Conservation (phyloP, 164 flowering plant species). For the Vitis amurensis region DNA sequence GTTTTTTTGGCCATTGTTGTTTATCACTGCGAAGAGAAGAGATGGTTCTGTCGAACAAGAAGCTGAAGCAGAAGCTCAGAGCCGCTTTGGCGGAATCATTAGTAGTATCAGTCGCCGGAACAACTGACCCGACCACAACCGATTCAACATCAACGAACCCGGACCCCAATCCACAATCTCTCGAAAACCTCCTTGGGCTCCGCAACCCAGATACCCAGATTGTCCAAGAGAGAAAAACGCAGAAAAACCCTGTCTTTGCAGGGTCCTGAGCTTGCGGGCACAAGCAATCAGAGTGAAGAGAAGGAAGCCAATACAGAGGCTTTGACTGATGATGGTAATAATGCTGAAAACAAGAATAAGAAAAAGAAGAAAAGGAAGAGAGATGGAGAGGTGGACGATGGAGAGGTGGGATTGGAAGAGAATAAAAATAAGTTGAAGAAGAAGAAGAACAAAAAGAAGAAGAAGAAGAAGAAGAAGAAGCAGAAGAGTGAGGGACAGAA, state of each 20-base stretch:
- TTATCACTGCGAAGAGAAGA: conserved; percentile 1
- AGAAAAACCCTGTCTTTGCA: conserved; percentile 29
- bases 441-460: conserved; percentile 17
- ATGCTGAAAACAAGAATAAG: conserved; percentile 14
- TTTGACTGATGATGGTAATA: conserved; percentile 4
- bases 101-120: conserved; percentile 23
- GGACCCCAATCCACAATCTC: conserved; percentile 26
- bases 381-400: conserved; percentile 21
- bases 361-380: conserved; percentile 35
- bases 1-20: not conserved
- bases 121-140: not conserved
- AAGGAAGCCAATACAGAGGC: not conserved
- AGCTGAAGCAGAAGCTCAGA: conserved; percentile 77
- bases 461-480: conserved; percentile 14
- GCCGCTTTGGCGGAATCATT: conserved; percentile 38
- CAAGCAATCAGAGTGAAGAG: conserved; percentile 1
- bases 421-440: conserved; percentile 5
- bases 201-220: conserved; percentile 44
- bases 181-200: conserved; percentile 44
- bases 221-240: conserved; percentile 72
- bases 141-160: conserved; percentile 12
- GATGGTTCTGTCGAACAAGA: conserved; percentile 87
- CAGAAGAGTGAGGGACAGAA: conserved; percentile 16
- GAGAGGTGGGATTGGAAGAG: conserved; percentile 6
- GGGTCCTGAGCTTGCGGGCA: conserved; percentile 4